Base-by-base conservation (phyloP, 495 filamentous ascomycete species). In the Hypoxylon lienhwacheense region DNA sequence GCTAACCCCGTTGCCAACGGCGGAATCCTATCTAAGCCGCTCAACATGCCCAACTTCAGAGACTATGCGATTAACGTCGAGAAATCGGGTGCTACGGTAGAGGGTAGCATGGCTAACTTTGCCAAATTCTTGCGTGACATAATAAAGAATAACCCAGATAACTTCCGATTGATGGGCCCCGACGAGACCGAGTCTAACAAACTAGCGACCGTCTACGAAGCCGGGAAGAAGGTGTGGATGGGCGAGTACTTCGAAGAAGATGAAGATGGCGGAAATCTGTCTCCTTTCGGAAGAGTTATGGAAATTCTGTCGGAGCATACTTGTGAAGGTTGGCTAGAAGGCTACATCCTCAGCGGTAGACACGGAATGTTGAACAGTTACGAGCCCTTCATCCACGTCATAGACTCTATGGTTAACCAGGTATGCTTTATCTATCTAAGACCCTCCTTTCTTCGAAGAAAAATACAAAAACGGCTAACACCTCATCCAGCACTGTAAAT, bases 111-210 rank as follows among this genome's bases (percentile, higher is more conserved):
- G 84, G 55, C 66, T 5, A 83, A 82, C 61, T 85, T 89, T 75
- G 76, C 82, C 20, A 71, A 56, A 7, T 85, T 83, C 65, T 69
- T 89, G 25, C 73, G 81, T 14, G 84, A 87, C 45, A 69, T 88
- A 12, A 73, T 88, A 12, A 74, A 70, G 15, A 63, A 69, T 31
- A 89, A 89, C 60, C 72, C 67, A 48, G 73, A 71, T 28, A 83
- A 74, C 56, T 89, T 89, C 77, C 82, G 85, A 4, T 73, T 88
- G 4, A 86, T 89, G 47, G 86, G 86, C 0, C 86, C 86, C 0
- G 85, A 89, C 63, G 86, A 89, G 74, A 88, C 85, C 3, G 83
- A 88, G 62, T 87, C 84, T 16, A 89, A 89, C 72, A 88, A 89
- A 67, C 80, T 88, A 2, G 73, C 69, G 2, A 76, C 76, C 15